Percentiles rank a stretch among this genome's conserved stretches.
phyloP scores from a whole-genome alignment of 257 asterid genomes.

The Ehretia macrophylla region DNA sequence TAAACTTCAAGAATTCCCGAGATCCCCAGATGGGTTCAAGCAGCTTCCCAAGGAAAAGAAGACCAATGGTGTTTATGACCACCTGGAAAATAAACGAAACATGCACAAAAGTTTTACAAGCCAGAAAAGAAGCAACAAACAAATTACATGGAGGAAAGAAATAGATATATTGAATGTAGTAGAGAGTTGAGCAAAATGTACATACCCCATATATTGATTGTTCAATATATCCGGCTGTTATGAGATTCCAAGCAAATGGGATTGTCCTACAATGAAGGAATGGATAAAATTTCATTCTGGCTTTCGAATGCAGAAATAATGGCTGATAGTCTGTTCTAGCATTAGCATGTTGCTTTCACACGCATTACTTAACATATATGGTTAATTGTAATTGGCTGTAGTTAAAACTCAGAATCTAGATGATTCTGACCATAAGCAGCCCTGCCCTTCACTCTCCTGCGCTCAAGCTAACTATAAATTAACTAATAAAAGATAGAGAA shows the following conservation, averaged over 20 bases:
- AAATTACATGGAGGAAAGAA: background rate
- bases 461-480: too few relatives aligned
- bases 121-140: conserved; percentile 2
- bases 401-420: too few relatives aligned
- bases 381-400: too few relatives aligned
- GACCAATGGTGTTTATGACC: conserved; percentile 65
- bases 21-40: conserved; percentile 96
- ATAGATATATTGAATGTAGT: background rate
- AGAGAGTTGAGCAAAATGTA: conserved; percentile 4
- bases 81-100: conserved; percentile 41
- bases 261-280: conserved; percentile 59
- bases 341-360: too few relatives aligned
- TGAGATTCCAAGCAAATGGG: conserved; percentile 95
- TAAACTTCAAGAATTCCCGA: conserved; percentile 79
- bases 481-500: too few relatives aligned
- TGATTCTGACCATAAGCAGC: too few relatives aligned
- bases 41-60: conserved; percentile 79
- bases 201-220: conserved; percentile 84
- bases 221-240: conserved; percentile 87
- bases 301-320: too few relatives aligned
- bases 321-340: too few relatives aligned
- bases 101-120: background rate
- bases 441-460: too few relatives aligned
- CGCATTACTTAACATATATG: too few relatives aligned
- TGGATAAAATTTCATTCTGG: background rate